These are phyloP conservation scores for Leccinum pachyderme DNA, from an alignment of 1,284 basidiomycete species.

Conservation along the genomic window DNA sequence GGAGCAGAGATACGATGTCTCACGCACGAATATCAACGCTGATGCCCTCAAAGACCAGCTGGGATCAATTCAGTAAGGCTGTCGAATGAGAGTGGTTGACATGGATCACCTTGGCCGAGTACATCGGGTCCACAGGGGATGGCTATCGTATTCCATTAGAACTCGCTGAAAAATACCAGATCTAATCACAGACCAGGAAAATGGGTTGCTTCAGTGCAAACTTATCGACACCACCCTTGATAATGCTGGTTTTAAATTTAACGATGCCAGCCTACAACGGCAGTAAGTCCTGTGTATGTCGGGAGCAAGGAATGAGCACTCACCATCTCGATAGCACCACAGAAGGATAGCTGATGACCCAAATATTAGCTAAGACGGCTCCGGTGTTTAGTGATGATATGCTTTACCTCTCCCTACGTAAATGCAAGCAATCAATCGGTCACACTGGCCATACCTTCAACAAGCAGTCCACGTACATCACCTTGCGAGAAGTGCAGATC, in stretches of 20 bases:
- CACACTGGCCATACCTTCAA: background rate
- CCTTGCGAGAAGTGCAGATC: conserved; percentile 83
- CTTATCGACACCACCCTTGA: conserved; percentile 75
- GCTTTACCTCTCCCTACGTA: conserved; percentile 50
- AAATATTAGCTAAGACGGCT: background rate
- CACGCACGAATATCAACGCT: conserved; percentile 66
- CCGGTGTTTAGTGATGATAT: background rate
- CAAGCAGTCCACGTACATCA: conserved; percentile 47
- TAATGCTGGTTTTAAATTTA: conserved; percentile 70
- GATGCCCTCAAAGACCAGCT: conserved; percentile 73
- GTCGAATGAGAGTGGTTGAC: background rate
- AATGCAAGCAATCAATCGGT: background rate
- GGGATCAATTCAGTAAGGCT: background rate
- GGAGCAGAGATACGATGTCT: background rate
- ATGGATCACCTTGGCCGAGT: conserved; percentile 58
- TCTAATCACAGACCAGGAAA: conserved; percentile 49
- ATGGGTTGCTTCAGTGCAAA: conserved; percentile 76
- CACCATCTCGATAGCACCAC: conserved; percentile 82
- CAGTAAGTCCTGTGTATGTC: background rate
- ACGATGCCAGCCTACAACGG: conserved; percentile 63
- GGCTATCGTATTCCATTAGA: conserved; percentile 41
- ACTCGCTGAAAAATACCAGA: no score
- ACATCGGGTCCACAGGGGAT: conserved; percentile 72
- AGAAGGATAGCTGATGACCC: conserved; percentile 59
- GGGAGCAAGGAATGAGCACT: background rate